Evolutionary conservation across 2,329 filamentous ascomycete genomes (phyloP).

Genomic region (Trichoderma breve): DNA sequence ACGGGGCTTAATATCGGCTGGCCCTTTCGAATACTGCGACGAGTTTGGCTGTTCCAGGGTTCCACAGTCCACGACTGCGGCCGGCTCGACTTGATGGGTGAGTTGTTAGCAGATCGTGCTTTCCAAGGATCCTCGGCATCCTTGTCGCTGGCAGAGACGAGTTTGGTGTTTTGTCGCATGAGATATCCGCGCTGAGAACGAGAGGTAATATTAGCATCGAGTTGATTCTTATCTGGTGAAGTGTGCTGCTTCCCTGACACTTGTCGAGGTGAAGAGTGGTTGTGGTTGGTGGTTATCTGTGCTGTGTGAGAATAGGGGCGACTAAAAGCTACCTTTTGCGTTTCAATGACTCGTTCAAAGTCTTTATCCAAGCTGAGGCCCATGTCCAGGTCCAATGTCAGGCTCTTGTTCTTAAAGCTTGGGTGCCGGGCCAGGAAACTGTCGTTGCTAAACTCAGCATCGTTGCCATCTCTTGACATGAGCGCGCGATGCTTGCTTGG

Average conservation of each 20-base stretch:
- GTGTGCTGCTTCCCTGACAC: conserved; percentile 36
- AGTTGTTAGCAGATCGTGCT: conserved; percentile 63
- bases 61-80: conserved; percentile 95
- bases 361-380: conserved; percentile 86
- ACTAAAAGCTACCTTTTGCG: conserved; percentile 76
- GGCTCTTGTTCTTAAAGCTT: conserved; percentile 77
- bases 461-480: conserved; percentile 48
- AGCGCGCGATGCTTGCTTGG: conserved; percentile 59
- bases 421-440: conserved; percentile 60
- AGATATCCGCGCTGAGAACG: conserved; percentile 89
- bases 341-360: conserved; percentile 91
- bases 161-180: conserved; percentile 97
- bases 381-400: conserved; percentile 78
- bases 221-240: conserved; percentile 21
- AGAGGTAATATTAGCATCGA: conserved; percentile 62
- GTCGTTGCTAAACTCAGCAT: conserved; percentile 35
- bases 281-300: conserved; percentile 18
- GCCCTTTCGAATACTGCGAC: conserved; percentile 61
- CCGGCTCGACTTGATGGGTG: conserved; percentile 71
- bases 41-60: conserved; percentile 84
- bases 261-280: conserved; percentile 41
- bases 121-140: conserved; percentile 55
- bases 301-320: conserved; percentile 25
- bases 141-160: conserved; percentile 87
- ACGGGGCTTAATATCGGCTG: conserved; percentile 55